These are phyloP conservation scores for Calocybe indica DNA, from an alignment of 768 basidiomycete genomes.

Conservation along the genomic window DNA sequence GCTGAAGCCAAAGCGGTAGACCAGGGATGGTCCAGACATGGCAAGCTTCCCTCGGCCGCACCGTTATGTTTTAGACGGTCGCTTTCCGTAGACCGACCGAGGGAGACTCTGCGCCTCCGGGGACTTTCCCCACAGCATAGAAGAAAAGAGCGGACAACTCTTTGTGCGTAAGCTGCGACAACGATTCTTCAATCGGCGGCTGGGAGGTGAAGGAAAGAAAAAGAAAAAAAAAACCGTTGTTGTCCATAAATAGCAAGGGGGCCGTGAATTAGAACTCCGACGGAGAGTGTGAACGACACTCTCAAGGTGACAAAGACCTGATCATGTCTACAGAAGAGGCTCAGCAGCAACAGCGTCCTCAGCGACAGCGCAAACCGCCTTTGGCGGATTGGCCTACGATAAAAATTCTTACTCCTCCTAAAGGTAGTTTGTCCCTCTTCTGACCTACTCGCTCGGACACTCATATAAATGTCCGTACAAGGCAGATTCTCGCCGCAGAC, in stretches of 20 bases:
- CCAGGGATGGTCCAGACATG: slow-evolving; percentile 15
- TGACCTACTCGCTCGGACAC: too few species aligned
- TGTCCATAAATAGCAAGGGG: background rate
- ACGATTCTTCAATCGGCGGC: slow-evolving; percentile 76
- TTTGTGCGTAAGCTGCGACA: slow-evolving; percentile 78
- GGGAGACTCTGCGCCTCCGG: slow-evolving; percentile 79
- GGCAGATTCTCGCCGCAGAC: slow-evolving; percentile 52
- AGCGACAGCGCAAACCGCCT: slow-evolving; percentile 28
- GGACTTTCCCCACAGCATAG: slow-evolving; percentile 90
- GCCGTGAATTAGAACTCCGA: slow-evolving; percentile 16
- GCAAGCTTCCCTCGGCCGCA: slow-evolving; percentile 46
- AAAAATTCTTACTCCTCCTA: slow-evolving; percentile 47
- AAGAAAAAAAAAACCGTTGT: slow-evolving; percentile 18
- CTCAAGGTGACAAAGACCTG: background rate
- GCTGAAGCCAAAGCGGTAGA: slow-evolving; percentile 42
- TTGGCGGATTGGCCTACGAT: slow-evolving; percentile 46
- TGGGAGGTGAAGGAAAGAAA: slow-evolving; percentile 13
- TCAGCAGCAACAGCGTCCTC: slow-evolving; percentile 23
- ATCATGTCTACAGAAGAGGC: slow-evolving; percentile 21
- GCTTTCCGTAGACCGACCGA: slow-evolving; percentile 61
- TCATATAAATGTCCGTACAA: slow-evolving; percentile 15
- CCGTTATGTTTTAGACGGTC: slow-evolving; percentile 70
- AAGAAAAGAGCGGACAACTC: slow-evolving; percentile 35
- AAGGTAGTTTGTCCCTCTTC: slow-evolving; percentile 23
- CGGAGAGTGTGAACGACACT: background rate